phyloP scores from a whole-genome alignment of 106 monocot species.

The Phalaenopsis equestris region DNA sequence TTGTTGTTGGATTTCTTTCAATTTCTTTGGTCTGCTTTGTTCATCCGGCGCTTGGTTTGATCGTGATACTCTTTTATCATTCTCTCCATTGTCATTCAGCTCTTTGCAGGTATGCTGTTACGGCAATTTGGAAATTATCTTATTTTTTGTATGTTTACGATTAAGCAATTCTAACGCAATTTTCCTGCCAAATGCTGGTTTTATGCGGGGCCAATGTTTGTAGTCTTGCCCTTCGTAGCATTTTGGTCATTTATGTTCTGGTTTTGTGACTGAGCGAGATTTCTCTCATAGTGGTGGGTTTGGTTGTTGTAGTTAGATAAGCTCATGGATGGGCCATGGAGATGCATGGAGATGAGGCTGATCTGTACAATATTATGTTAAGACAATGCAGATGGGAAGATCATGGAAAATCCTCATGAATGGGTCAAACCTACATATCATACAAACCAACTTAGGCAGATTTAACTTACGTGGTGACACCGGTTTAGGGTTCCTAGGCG shows the following conservation, averaged over 20 bases:
- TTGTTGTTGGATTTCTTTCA: slow-evolving; percentile 58
- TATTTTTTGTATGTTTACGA: background rate
- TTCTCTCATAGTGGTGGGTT: too few relatives aligned
- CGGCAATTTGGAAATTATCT: background rate
- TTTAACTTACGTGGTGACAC: too few relatives aligned
- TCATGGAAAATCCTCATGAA: too few relatives aligned
- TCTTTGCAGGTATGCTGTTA: slow-evolving; percentile 68
- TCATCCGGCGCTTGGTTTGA: slow-evolving; percentile 85
- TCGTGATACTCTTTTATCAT: slow-evolving; percentile 69
- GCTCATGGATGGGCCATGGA: too few relatives aligned
- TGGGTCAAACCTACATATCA: too few relatives aligned
- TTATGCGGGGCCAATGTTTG: background rate
- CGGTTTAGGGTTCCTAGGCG: too few relatives aligned
- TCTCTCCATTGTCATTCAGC: slow-evolving; percentile 57
- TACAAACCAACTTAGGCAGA: too few relatives aligned
- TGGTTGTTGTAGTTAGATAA: too few relatives aligned
- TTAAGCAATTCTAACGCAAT: background rate
- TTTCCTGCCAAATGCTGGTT: background rate
- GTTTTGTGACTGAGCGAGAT: too few relatives aligned
- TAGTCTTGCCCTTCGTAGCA: background rate
- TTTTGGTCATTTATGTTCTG: background rate
- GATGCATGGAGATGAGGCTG: too few relatives aligned
- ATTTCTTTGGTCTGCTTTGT: slow-evolving; percentile 73
- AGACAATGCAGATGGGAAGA: too few relatives aligned
- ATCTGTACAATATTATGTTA: too few relatives aligned